Evolutionary conservation across 768 basidiomycete genomes (phyloP), one percentile per base, ranked within the genome.

Genomic region (Nidula microcarpa): DNA sequence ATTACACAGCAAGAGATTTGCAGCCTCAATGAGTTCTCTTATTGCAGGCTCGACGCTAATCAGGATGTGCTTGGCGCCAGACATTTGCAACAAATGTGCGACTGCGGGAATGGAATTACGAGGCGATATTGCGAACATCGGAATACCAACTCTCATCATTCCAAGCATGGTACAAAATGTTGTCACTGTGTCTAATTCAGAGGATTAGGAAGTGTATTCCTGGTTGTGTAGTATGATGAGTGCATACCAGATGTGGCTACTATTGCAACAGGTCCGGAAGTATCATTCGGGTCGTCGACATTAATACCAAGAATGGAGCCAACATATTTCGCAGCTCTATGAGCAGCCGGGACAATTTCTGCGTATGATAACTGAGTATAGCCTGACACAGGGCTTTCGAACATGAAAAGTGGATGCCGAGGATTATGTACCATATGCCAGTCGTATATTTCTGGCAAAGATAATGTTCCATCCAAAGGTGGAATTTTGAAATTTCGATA

Each of bases 91-190:
- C 14, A 80, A 65, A 51, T 77, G 74, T 1, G 76, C 74, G 34
- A 74, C 69, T 9, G 75, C 76, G 6, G 72, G 62, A 0, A 73
- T 64, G 0, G 74, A 75, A 60, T 76, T 78, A 57, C 68, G 68
- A 7, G 67, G 70, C 9, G 71, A 72, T 13, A 71, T 55, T 30
- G 66, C 55, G 23, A 68, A 57, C 3, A 68, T 56, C 8, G 60
- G 60, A 46, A 68, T 64, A 18, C 73, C 77, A 11, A 72, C 71
- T 9, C 70, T 57, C 0, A 69, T 52, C 44, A 72, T 63, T 3
- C 72, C 72, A 6, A 71, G 54, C 35, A 63, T 32, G 16, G 57
- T 53, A 4, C 64, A 63, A 36, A 70, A 68, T 36, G 66, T 57
- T n/a, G 68, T 58, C 34, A 73, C 53, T 0, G 67, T 68, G 43